A percentile compares a stretch with the other conserved stretches of the same genome.
Evolutionary conservation across 495 filamentous ascomycete species (phyloP).

Genomic region (Aspergillus homomorphus): DNA sequence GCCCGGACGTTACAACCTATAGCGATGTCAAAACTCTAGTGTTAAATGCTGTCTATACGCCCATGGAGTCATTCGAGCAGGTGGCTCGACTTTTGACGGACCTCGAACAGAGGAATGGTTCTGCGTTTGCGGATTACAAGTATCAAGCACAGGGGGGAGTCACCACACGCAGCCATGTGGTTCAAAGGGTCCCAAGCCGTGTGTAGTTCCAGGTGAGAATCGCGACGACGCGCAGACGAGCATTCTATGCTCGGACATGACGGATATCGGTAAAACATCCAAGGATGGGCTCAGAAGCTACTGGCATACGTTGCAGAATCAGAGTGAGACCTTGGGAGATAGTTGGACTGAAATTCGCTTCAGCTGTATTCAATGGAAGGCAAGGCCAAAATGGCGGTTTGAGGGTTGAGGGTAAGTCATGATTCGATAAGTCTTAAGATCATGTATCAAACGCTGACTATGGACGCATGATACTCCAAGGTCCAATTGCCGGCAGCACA

Average conservation of each 20-base stretch:
- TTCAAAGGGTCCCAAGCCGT: not conserved
- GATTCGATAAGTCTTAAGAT: no score
- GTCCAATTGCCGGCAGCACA: not conserved
- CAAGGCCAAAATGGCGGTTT: not conserved
- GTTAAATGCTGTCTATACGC: not conserved
- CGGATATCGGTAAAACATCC: not conserved
- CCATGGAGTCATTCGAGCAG: not conserved
- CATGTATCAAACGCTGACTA: not conserved
- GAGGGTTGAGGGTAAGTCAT: not conserved
- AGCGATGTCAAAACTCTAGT: not conserved
- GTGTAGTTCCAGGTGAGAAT: not conserved
- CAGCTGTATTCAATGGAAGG: not conserved
- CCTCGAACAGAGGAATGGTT: not conserved
- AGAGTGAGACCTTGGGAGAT: not conserved
- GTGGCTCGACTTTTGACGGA: not conserved
- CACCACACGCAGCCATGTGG: not conserved
- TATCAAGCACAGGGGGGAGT: not conserved
- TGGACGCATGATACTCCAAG: not conserved
- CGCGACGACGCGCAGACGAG: not conserved
- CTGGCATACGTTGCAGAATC: not conserved
- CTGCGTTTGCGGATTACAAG: not conserved
- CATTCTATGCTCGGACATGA: not conserved
- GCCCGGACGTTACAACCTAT: constrained; percentile 3
- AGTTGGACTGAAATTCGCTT: not conserved
- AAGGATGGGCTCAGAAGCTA: not conserved